These are phyloP conservation scores for Metschnikowia reukaufii DNA, from an alignment of 805 yeast species.

Conservation along the genomic window DNA sequence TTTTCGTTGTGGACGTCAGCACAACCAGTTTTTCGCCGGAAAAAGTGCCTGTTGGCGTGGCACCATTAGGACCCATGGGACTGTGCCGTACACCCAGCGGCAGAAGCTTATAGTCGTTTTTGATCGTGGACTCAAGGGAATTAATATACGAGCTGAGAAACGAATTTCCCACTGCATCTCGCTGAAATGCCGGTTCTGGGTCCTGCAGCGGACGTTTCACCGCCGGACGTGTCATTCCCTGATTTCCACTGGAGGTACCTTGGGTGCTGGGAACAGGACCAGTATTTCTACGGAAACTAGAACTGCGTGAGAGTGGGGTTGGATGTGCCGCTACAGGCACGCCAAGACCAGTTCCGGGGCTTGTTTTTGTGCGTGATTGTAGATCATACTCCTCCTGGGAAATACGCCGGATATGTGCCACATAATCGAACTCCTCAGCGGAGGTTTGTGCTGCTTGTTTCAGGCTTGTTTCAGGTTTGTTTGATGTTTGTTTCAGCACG, in stretches of 20 bases:
- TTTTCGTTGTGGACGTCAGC: constrained; percentile 13
- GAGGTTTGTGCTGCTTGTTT: constrained; percentile 7
- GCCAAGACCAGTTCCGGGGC: too few species aligned
- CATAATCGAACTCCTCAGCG: constrained; percentile 45
- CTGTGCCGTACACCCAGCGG: constrained; percentile 10
- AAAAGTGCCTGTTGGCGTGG: too few species aligned
- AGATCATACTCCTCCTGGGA: constrained; percentile 37
- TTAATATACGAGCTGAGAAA: constrained; percentile 40
- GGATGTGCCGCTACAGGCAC: too few species aligned
- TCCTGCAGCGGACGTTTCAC: not conserved
- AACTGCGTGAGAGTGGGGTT: not conserved
- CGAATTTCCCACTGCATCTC: constrained; percentile 17
- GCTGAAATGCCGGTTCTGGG: not conserved
- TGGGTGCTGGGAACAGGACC: not conserved
- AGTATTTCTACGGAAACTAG: not conserved
- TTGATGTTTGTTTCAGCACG: not conserved
- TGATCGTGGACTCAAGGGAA: constrained; percentile 38
- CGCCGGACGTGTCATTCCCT: not conserved
- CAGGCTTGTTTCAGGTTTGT: constrained; percentile 11
- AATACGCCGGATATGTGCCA: constrained; percentile 44
- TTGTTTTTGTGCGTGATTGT: constrained; percentile 1
- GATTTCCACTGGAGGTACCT: not conserved
- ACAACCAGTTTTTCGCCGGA: too few species aligned
- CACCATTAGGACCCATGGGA: too few species aligned
- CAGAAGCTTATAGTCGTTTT: constrained; percentile 24